Conservation (phyloP, 805 yeast genomes). For the Lachancea fermentati region DNA sequence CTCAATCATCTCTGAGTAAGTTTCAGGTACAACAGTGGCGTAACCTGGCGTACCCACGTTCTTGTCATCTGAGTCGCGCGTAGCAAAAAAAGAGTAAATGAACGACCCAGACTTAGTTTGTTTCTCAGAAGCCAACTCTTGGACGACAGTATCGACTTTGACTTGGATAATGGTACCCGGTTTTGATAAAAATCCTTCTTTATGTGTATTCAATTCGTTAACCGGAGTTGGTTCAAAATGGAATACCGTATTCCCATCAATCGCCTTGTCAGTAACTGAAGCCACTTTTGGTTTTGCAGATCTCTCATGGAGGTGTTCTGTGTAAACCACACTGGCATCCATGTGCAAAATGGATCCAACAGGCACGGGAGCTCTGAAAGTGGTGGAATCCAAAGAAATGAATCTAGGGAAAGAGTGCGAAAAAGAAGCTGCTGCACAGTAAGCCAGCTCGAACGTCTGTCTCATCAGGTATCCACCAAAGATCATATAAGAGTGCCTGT, state of each 20-base stretch:
- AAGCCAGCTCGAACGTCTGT: constrained; percentile 90
- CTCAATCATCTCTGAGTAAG: constrained; percentile 88
- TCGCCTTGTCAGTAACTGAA: constrained; percentile 25
- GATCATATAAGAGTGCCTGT: constrained; percentile 89
- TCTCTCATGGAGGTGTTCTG: constrained; percentile 62
- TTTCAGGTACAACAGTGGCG: constrained; percentile 75
- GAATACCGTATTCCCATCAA: constrained; percentile 24
- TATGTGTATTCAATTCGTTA: constrained; percentile 45
- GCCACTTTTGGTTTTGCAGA: constrained; percentile 20
- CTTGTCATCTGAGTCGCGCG: constrained; percentile 42
- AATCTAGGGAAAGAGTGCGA: constrained; percentile 82
- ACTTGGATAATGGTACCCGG: constrained; percentile 91
- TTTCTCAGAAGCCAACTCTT: constrained; percentile 55
- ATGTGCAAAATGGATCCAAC: constrained; percentile 85
- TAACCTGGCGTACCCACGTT: constrained; percentile 46
- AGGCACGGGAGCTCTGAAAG: constrained; percentile 92
- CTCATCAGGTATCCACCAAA: constrained; percentile 93
- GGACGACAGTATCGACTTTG: constrained; percentile 76
- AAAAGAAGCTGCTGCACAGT: constrained; percentile 87
- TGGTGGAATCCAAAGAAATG: constrained; percentile 83
- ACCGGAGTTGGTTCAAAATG: constrained; percentile 55
- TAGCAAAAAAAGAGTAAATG: constrained; percentile 83
- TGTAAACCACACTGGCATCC: constrained; percentile 78
- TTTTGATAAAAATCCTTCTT: constrained; percentile 54
- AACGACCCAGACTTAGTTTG: constrained; percentile 78